phyloP scores from a whole-genome alignment of 2,329 filamentous ascomycete species.

The Cercospora beticola region DNA sequence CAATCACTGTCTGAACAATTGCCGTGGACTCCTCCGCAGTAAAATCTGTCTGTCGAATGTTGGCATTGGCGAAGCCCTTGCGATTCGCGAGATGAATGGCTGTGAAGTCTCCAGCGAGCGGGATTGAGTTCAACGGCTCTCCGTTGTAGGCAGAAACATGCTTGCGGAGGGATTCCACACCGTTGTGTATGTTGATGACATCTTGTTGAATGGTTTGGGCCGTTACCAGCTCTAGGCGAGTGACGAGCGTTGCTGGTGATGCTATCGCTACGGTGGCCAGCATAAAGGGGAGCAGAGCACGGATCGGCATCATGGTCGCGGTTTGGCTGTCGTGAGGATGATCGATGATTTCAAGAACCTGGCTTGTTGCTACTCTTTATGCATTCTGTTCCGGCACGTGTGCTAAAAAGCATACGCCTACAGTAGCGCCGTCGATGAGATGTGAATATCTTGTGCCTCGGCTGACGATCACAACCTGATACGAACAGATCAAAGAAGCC shows the following conservation, averaged over 20 bases:
- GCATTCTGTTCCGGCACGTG: neutral
- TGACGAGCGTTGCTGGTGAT: constrained; percentile 3
- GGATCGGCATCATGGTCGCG: neutral
- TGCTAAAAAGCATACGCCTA: neutral
- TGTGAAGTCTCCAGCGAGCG: constrained; percentile 23
- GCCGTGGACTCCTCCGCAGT: constrained; percentile 20
- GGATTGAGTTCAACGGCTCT: constrained; percentile 12
- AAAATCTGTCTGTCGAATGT: constrained; percentile 21
- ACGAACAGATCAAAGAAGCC: neutral
- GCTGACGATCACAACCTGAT: neutral
- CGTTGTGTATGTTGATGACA: constrained; percentile 25
- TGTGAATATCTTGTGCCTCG: neutral
- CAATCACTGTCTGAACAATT: constrained; percentile 25
- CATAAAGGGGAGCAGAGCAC: neutral
- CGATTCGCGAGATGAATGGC: constrained; percentile 29
- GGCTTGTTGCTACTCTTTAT: neutral
- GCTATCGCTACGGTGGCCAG: constrained; percentile 12
- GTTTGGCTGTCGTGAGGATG: neutral
- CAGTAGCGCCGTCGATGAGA: neutral
- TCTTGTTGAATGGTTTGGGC: constrained; percentile 25
- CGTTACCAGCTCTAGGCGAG: constrained; percentile 22
- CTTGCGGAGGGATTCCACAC: constrained; percentile 23
- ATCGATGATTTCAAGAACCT: neutral
- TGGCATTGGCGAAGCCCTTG: constrained; percentile 27
- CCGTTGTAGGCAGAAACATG: constrained; percentile 19